These are phyloP conservation scores for Puccinia hordei DNA, from an alignment of 1,284 basidiomycete species.

Conservation along the genomic window DNA sequence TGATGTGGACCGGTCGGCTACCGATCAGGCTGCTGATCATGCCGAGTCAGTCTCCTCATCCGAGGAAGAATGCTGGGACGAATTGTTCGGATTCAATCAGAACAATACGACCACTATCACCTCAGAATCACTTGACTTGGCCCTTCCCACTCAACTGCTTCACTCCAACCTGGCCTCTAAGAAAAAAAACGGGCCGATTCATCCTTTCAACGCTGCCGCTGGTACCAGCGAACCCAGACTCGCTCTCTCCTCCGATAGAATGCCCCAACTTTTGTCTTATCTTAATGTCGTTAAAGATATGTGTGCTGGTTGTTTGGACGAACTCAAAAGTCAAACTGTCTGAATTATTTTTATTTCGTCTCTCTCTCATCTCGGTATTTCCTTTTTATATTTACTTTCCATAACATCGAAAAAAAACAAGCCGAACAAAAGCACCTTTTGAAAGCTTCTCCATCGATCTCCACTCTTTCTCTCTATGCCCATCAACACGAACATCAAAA, in stretches of 20 bases:
- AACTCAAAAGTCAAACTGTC: slow-evolving; percentile 42
- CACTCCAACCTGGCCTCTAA: neutral
- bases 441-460: too few relatives aligned
- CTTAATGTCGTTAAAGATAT: slow-evolving; percentile 15
- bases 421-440: too few relatives aligned
- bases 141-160: neutral
- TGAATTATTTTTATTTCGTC: neutral
- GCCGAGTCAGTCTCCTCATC: neutral
- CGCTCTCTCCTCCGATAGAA: slow-evolving; percentile 34
- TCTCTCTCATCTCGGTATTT: neutral
- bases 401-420: too few relatives aligned
- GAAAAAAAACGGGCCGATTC: neutral
- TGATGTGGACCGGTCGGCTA: neutral
- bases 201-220: neutral
- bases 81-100: slow-evolving; percentile 30
- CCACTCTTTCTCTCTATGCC: too few relatives aligned
- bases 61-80: slow-evolving; percentile 46
- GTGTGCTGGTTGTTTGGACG: slow-evolving; percentile 29
- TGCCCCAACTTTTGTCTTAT: slow-evolving; percentile 36
- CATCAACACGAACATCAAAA: too few relatives aligned
- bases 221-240: slow-evolving; percentile 1
- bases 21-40: neutral
- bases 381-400: too few relatives aligned
- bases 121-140: slow-evolving; percentile 23
- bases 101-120: neutral